phyloP scores from a whole-genome alignment of 1,284 basidiomycete species.

The Inonotus obliquus region DNA sequence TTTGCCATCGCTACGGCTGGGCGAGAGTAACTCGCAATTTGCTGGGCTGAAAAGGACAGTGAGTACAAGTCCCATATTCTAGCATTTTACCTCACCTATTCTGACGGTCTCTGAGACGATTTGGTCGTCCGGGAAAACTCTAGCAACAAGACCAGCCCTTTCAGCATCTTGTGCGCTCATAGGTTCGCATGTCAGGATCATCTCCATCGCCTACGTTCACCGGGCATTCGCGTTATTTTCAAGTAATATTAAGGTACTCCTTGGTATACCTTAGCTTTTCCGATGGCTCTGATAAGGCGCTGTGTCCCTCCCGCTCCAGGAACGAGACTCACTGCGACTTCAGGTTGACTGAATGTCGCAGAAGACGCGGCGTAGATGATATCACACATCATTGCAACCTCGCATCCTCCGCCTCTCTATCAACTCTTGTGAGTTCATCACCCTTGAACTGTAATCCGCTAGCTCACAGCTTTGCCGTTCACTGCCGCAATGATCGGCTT shows the following conservation, averaged over 20 bases:
- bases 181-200: conserved; percentile 55
- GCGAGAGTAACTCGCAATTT: conserved; percentile 28
- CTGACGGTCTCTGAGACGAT: conserved; percentile 27
- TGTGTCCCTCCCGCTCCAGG: conserved; percentile 59
- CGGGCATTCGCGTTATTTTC: neutral
- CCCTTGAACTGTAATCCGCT: neutral
- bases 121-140: conserved; percentile 27
- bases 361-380: conserved; percentile 50
- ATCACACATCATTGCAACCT: conserved; percentile 58
- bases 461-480: conserved; percentile 55
- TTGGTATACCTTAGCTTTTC: conserved; percentile 47
- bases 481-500: conserved; percentile 66
- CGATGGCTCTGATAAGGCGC: conserved; percentile 53
- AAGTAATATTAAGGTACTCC: neutral
- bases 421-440: neutral
- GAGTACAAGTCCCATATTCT: neutral
- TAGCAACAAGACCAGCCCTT: conserved; percentile 30
- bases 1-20: conserved; percentile 41
- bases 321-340: conserved; percentile 68
- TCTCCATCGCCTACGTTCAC: conserved; percentile 52
- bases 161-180: conserved; percentile 54
- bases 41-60: conserved; percentile 22
- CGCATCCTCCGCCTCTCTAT: conserved; percentile 63
- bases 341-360: conserved; percentile 62
- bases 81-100: conserved; percentile 18